A percentile compares a stretch with the other conserved stretches of the same genome.
Evolutionary conservation across 2,329 filamentous ascomycete genomes (phyloP).

Genomic region (Colletotrichum falcatum): DNA sequence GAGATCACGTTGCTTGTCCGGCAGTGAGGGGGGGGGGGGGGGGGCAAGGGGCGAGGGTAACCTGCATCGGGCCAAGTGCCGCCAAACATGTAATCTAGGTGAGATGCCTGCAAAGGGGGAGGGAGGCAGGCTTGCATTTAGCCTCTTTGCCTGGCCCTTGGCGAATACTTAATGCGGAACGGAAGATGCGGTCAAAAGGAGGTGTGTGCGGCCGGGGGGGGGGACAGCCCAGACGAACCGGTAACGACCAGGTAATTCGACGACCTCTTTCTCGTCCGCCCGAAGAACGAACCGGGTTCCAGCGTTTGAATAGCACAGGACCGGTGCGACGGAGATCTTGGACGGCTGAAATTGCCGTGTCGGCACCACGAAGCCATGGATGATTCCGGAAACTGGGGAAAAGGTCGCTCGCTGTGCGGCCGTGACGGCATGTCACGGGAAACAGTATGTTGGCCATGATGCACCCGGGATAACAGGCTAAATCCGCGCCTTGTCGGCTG

Average conservation of each 20-base stretch:
- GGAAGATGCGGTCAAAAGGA: conserved; percentile 36
- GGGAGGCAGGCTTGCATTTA: conserved; percentile 33
- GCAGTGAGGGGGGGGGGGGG: conserved; percentile 10
- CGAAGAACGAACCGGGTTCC: neutral
- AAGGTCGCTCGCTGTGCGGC: neutral
- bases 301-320: neutral
- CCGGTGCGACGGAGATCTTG: neutral
- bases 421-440: neutral
- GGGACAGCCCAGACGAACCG: neutral
- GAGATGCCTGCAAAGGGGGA: conserved; percentile 4
- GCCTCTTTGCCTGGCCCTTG: conserved; percentile 28
- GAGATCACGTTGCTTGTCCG: conserved; percentile 2
- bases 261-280: neutral
- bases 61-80: neutral
- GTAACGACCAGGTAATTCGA: conserved; percentile 3
- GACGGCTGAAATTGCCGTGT: conserved; percentile 28
- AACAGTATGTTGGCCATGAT: neutral
- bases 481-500: conserved; percentile 15
- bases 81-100: conserved; percentile 15
- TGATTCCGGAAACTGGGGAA: conserved; percentile 18
- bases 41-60: neutral
- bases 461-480: conserved; percentile 20
- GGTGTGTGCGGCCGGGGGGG: conserved; percentile 12
- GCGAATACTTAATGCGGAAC: conserved; percentile 37
- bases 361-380: conserved; percentile 16